Evolutionary conservation across 495 filamentous ascomycete species (phyloP).

Genomic region (Pseudotulostoma volvatum): DNA sequence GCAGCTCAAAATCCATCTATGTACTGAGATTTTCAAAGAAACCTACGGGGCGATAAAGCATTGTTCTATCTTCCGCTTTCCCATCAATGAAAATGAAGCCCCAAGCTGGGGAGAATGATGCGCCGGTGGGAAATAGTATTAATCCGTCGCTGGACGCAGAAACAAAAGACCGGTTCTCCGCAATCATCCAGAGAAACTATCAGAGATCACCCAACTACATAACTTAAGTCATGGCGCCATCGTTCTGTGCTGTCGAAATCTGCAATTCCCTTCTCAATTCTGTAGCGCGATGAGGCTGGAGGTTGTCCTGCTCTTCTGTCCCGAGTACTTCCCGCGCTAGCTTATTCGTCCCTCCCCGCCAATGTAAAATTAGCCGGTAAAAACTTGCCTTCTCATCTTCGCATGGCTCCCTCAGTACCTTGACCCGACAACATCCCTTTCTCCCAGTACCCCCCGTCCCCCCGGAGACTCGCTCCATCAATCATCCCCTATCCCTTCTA

Average conservation of each 20-base stretch:
- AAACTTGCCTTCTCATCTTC: conserved; percentile 20
- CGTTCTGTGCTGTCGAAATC: conserved; percentile 5
- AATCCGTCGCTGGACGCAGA: conserved; percentile 34
- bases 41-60: too few relatives aligned
- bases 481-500: conserved; percentile 6
- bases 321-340: conserved; percentile 23
- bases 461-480: conserved; percentile 15
- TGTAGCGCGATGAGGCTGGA: conserved; percentile 20
- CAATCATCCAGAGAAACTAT: conserved; percentile 25
- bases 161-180: conserved; percentile 30
- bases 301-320: conserved; percentile 19
- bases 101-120: too few relatives aligned
- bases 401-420: conserved; percentile 14
- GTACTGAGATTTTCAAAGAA: too few relatives aligned
- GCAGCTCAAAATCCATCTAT: too few relatives aligned
- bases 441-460: conserved; percentile 12
- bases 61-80: too few relatives aligned
- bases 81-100: too few relatives aligned
- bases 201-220: too few relatives aligned
- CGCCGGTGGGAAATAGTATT: conserved; percentile 32
- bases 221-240: conserved; percentile 17
- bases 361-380: conserved; percentile 27
- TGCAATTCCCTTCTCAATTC: conserved; percentile 4
- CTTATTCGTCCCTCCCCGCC: conserved; percentile 23
- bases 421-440: conserved; percentile 11